Base-by-base conservation (phyloP, 1,139 yeast species). In the Geotrichum fermentans region DNA sequence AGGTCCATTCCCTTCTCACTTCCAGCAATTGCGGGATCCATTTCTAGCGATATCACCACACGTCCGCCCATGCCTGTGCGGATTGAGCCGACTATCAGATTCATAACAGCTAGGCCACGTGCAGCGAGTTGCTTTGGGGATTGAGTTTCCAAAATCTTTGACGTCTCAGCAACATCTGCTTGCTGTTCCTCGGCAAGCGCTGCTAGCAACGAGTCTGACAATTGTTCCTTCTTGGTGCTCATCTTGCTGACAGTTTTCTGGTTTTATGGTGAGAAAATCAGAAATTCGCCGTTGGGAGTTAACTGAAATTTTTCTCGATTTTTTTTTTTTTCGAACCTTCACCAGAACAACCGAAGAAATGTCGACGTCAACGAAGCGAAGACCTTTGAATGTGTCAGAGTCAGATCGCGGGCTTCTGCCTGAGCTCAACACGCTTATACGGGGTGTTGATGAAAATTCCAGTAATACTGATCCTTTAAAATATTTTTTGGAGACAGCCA, bases 51-150 rank as follows among this genome's bases (percentile, higher is more conserved):
- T 8, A 87, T 60, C 37, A 86, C 67, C 13, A 80, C 72, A 59
- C 85, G 79, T 3, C 96, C 96, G 4, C 90, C 95, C 18, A 87
- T 68, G 0, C 96, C 96, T 0, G 92, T 83, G 48, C 83, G 71
- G 3, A 85, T 67, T 50, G 80, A 79, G 14, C 75, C 74, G 14
- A 84, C 70, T 0, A 71, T 65, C 47, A 90, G 70, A 63, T 89
- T 86, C 41, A 80, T 64, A 7, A 88, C 71, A 0, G 97, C 97
- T 34, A 85, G 69, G 0, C 97, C 97, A 48, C 79, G 73, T 14
- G 72, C 69, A 0, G 85, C 83, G 24, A 90, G 71, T 52, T 75
- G 75, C 61, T 83, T 82, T 1, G 90, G 79, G 1, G 94, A 72
- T 45, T 80, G 55, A 1, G 65, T 55, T 10, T 58, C 50, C 28